Conservation (phyloP, 2,329 filamentous ascomycete genomes). For the Fusarium fujikuroi region DNA sequence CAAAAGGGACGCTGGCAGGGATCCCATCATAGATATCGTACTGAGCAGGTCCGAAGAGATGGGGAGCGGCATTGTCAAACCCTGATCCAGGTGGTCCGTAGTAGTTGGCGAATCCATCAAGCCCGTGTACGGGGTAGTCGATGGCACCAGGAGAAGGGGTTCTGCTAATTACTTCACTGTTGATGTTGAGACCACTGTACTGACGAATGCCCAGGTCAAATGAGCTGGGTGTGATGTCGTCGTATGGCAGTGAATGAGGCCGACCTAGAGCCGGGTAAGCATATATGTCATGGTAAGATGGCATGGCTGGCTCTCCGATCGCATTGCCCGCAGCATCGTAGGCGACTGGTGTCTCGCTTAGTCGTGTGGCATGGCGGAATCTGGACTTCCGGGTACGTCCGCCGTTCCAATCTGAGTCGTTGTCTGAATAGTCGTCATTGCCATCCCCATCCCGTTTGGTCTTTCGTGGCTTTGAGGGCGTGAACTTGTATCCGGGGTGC, state of each 20-base stretch:
- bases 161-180: conserved; percentile 26
- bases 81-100: conserved; percentile 11
- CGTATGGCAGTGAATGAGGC: conserved; percentile 23
- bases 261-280: conserved; percentile 21
- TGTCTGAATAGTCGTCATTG: conserved; percentile 30
- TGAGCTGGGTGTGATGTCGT: conserved; percentile 18
- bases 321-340: conserved; percentile 19
- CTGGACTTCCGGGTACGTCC: conserved; percentile 19
- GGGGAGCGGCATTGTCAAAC: conserved; percentile 7
- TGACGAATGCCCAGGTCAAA: conserved; percentile 25
- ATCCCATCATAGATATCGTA: conserved; percentile 28
- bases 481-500: conserved; percentile 94
- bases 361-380: conserved; percentile 25
- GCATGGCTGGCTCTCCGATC: conserved; percentile 5
- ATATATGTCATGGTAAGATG: conserved; percentile 29
- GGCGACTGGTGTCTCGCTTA: conserved; percentile 31
- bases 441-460: conserved; percentile 49
- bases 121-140: conserved; percentile 26
- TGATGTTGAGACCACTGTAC: conserved; percentile 14
- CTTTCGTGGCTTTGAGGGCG: conserved; percentile 75
- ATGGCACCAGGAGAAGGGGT: conserved; percentile 34
- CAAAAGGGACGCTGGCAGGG: conserved; percentile 10
- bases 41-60: conserved; percentile 13
- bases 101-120: conserved; percentile 27
- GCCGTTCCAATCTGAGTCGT: conserved; percentile 39